A percentile compares a stretch with the other conserved stretches of the same genome.
These are phyloP conservation scores for Gamsiella multidivaricata DNA, from an alignment of 192 early-diverging fungal species.

Conservation along the genomic window DNA sequence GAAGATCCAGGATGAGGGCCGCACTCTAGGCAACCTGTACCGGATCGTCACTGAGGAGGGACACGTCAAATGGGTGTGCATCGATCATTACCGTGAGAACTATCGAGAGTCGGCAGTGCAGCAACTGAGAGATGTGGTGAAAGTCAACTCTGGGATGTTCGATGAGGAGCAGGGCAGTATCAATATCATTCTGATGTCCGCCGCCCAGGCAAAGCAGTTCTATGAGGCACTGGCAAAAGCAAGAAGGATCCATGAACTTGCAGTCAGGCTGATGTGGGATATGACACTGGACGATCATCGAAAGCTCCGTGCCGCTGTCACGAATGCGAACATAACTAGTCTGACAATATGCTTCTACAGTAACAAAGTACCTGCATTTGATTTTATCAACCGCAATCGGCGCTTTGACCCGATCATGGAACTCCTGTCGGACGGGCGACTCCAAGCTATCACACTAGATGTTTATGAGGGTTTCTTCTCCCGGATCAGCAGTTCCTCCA, in stretches of 20 bases:
- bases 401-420: not conserved
- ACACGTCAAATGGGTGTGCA: constrained; percentile 13
- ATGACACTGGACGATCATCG: not conserved
- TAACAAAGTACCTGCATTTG: not conserved
- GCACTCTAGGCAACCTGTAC: not conserved
- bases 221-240: not conserved
- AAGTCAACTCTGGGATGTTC: not conserved
- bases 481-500: too few relatives aligned
- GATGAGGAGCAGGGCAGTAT: not conserved
- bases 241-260: not conserved
- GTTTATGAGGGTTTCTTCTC: too few relatives aligned
- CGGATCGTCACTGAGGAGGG: not conserved
- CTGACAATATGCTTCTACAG: not conserved
- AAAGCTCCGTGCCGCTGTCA: not conserved
- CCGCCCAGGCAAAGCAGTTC: constrained; percentile 4
- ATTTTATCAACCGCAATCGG: not conserved
- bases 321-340: not conserved
- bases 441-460: too few relatives aligned
- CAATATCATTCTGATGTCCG: not conserved
- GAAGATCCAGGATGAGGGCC: constrained; percentile 1
- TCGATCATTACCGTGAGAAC: constrained; percentile 13
- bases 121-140: not conserved
- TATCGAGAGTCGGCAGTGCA: not conserved
- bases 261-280: not conserved
- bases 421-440: not conserved